Evolutionary conservation across 2,329 filamentous ascomycete genomes (phyloP).

Genomic region (Pestalotiopsis sp.): DNA sequence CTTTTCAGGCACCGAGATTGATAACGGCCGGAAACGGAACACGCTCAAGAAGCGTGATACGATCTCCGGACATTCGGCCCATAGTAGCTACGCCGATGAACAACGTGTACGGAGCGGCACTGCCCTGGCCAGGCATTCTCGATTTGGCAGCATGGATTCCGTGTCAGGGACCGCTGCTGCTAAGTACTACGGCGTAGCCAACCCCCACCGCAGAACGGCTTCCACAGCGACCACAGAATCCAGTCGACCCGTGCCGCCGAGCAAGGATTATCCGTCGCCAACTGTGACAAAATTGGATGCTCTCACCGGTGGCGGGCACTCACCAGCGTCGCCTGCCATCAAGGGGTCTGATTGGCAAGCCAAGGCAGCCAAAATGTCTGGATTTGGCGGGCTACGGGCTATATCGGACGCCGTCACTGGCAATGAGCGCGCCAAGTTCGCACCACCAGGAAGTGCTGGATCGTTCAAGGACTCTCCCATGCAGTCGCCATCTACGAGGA

Average conservation of each 20-base stretch:
- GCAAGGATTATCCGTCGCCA: constrained; percentile 55
- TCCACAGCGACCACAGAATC: constrained; percentile 60
- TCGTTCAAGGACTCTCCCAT: constrained; percentile 52
- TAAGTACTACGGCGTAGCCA: constrained; percentile 64
- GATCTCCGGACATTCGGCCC: constrained; percentile 60
- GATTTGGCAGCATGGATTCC: constrained; percentile 78
- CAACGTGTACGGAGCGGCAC: constrained; percentile 66
- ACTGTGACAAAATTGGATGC: constrained; percentile 63
- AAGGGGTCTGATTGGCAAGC: constrained; percentile 58
- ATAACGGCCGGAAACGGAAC: constrained; percentile 66
- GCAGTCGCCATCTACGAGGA: constrained; percentile 65
- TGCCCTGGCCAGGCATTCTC: constrained; percentile 70
- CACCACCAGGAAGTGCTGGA: constrained; percentile 47
- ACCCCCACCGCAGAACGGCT: constrained; percentile 59
- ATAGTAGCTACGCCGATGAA: constrained; percentile 77
- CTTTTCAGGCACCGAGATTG: constrained; percentile 85
- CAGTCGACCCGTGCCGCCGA: constrained; percentile 47
- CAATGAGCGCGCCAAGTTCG: constrained; percentile 51
- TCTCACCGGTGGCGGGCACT: constrained; percentile 25
- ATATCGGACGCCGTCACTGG: constrained; percentile 75
- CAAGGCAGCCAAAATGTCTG: constrained; percentile 51
- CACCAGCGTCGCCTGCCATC: constrained; percentile 44
- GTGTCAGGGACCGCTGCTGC: constrained; percentile 65
- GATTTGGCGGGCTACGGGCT: constrained; percentile 70
- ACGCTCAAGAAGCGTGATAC: constrained; percentile 78